These are phyloP conservation scores for Trametopsis cervina DNA, from an alignment of 768 basidiomycete species.

Conservation along the genomic window DNA sequence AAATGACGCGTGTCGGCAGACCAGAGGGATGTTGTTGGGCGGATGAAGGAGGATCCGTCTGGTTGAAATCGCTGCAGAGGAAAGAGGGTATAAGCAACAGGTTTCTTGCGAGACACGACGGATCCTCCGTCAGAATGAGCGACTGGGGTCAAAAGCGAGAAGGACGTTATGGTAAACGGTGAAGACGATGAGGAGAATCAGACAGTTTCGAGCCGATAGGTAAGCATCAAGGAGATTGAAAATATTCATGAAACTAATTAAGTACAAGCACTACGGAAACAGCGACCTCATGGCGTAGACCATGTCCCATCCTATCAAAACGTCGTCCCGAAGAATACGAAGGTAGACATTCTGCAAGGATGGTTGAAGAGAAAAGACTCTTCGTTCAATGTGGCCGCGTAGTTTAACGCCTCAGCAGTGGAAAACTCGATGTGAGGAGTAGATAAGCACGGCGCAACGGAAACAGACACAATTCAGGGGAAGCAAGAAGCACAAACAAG, in stretches of 20 bases:
- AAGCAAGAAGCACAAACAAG: too few species aligned
- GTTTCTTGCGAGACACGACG: constrained; percentile 41
- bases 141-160: not conserved
- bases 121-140: constrained; percentile 33
- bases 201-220: not conserved
- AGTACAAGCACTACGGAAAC: not conserved
- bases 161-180: constrained; percentile 1
- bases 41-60: constrained; percentile 47
- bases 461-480: too few species aligned
- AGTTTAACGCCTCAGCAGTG: constrained; percentile 62
- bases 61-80: constrained; percentile 36
- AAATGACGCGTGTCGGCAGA: constrained; percentile 7
- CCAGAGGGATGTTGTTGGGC: constrained; percentile 13
- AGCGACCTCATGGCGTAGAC: not conserved
- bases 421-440: constrained; percentile 38
- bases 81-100: constrained; percentile 38
- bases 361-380: constrained; percentile 21
- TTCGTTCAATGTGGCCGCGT: constrained; percentile 45
- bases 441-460: constrained; percentile 66
- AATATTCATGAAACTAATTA: not conserved
- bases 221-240: not conserved
- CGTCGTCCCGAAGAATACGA: constrained; percentile 33
- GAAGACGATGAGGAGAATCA: constrained; percentile 8
- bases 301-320: constrained; percentile 34
- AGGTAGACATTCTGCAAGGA: constrained; percentile 53